Percentiles rank a stretch among this genome's conserved stretches.
Evolutionary conservation across 2,329 filamentous ascomycete genomes (phyloP).

Genomic region (Davidsoniella virescens): DNA sequence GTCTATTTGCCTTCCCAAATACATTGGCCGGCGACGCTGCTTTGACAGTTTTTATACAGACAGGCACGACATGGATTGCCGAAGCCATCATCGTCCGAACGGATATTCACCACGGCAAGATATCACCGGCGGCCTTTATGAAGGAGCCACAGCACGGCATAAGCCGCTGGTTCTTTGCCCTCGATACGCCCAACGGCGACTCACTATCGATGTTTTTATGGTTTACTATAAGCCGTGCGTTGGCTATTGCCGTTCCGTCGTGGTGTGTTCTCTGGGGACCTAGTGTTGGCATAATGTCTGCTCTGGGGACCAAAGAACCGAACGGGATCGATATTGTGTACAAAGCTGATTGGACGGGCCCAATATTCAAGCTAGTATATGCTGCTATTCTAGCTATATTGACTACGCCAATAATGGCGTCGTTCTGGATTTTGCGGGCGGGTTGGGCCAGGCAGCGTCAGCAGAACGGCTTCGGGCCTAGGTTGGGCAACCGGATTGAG

Average conservation of each 20-base stretch:
- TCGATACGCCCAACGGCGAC: slow-evolving; percentile 19
- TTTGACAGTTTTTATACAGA: slow-evolving; percentile 35
- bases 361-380: slow-evolving; percentile 33
- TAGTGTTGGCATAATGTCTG: slow-evolving; percentile 27
- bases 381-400: slow-evolving; percentile 30
- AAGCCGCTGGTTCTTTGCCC: slow-evolving; percentile 28
- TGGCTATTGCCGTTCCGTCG: slow-evolving; percentile 21
- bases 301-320: slow-evolving; percentile 20
- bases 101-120: slow-evolving; percentile 27
- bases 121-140: slow-evolving; percentile 30
- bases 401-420: slow-evolving; percentile 30
- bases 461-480: background rate
- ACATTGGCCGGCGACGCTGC: slow-evolving; percentile 34
- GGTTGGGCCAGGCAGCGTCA: slow-evolving; percentile 17
- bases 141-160: slow-evolving; percentile 20
- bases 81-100: slow-evolving; percentile 31
- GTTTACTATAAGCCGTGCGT: slow-evolving; percentile 25
- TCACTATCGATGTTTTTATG: slow-evolving; percentile 23
- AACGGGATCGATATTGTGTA: slow-evolving; percentile 29
- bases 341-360: slow-evolving; percentile 26
- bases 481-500: background rate
- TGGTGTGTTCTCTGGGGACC: slow-evolving; percentile 30
- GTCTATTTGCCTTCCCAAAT: slow-evolving; percentile 33
- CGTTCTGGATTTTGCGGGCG: slow-evolving; percentile 34
- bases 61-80: slow-evolving; percentile 34